Conservation (phyloP, 495 filamentous ascomycete genomes). For the Viridothelium virens region DNA sequence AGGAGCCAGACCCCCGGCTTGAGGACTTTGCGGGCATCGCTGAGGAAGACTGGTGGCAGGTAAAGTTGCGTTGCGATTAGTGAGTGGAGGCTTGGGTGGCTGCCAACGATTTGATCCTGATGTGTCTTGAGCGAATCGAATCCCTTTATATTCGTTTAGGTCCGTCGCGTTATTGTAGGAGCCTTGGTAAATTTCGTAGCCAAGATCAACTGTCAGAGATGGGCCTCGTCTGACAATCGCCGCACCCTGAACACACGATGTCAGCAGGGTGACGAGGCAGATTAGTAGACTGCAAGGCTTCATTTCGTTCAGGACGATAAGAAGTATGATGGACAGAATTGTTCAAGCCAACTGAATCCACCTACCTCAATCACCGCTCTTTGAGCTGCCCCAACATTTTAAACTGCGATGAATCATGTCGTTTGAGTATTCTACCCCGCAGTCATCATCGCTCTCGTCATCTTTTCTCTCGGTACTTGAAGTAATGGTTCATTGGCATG, state of each 20-base stretch:
- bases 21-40: conserved; percentile 22
- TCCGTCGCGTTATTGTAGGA: conserved; percentile 10
- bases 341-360: background rate
- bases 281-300: background rate
- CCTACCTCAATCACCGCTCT: background rate
- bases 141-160: conserved; percentile 19
- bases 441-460: background rate
- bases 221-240: background rate
- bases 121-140: conserved; percentile 20
- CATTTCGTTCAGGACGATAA: background rate
- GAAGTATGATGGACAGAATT: background rate
- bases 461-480: background rate
- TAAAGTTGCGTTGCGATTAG: conserved; percentile 21
- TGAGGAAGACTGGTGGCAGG: conserved; percentile 17
- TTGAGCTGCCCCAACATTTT: background rate
- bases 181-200: conserved; percentile 22
- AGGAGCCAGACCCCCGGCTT: background rate
- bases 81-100: conserved; percentile 25
- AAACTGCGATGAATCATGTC: background rate
- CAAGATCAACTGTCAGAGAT: conserved; percentile 16
- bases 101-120: conserved; percentile 26
- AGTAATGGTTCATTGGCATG: background rate
- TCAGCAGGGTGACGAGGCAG: background rate
- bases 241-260: background rate
- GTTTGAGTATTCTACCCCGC: background rate